phyloP scores from a whole-genome alignment of 208 protist genomes.

The Leishmania amazonensis region DNA sequence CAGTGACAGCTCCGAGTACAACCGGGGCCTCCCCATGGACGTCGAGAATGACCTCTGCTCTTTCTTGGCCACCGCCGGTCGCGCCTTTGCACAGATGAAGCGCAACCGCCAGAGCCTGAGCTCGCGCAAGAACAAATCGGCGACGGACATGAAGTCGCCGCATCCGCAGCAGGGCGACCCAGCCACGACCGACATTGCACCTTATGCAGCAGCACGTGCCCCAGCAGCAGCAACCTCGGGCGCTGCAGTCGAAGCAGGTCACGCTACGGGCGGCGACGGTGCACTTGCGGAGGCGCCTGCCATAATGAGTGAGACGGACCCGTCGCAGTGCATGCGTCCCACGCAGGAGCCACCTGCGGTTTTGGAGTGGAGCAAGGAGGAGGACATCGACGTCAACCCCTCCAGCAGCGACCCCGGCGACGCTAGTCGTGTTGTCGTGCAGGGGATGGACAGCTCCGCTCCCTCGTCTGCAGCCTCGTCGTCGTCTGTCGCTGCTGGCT shows the following conservation, averaged over 20 bases:
- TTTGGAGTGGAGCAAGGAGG: conserved; percentile 13
- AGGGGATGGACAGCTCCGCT: no score
- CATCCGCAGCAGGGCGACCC: neutral
- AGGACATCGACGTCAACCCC: conserved; percentile 17
- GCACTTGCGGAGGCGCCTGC: neutral
- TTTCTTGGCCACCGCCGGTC: conserved; percentile 19
- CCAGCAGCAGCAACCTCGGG: neutral
- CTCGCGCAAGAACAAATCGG: neutral
- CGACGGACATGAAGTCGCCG: neutral
- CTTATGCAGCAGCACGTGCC: neutral
- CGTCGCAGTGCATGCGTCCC: neutral
- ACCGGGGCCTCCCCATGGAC: neutral
- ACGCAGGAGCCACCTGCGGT: neutral
- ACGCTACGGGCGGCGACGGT: neutral
- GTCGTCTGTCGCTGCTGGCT: neutral
- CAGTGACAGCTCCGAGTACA: neutral
- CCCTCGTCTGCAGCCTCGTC: neutral
- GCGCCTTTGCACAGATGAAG: conserved; percentile 23
- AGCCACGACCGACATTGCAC: no score
- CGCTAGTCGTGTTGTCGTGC: neutral
- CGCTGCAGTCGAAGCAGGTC: neutral
- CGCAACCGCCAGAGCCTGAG: conserved; percentile 3
- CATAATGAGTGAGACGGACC: neutral
- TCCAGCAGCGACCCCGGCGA: neutral
- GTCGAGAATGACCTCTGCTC: conserved; percentile 15